Evolutionary conservation across 768 basidiomycete genomes (phyloP).

Genomic region (Kwoniella dejecticola): DNA sequence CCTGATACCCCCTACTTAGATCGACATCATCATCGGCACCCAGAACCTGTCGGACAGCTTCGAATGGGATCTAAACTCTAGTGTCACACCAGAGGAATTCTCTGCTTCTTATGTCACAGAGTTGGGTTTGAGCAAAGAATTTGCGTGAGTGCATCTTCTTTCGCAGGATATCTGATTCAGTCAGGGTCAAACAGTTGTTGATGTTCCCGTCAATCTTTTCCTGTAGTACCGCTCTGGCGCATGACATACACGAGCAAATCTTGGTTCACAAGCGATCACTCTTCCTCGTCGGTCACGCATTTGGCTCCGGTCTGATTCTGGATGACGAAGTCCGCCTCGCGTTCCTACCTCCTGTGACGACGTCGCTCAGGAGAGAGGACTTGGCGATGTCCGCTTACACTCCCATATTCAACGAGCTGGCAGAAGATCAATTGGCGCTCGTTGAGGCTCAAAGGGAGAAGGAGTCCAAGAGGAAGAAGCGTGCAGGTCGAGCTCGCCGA

Average conservation of each 20-base stretch:
- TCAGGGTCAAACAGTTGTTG: no score
- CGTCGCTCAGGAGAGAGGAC: slow-evolving; percentile 67
- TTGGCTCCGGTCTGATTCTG: slow-evolving; percentile 72
- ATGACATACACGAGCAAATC: slow-evolving; percentile 93
- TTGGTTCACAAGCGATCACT: slow-evolving; percentile 88
- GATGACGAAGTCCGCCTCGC: slow-evolving; percentile 90
- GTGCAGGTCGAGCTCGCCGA: slow-evolving; percentile 76
- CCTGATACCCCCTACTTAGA: slow-evolving; percentile 59
- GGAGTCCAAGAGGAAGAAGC: slow-evolving; percentile 71
- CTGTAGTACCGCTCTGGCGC: slow-evolving; percentile 84
- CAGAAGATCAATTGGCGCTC: slow-evolving; percentile 82
- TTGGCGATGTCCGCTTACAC: slow-evolving; percentile 70
- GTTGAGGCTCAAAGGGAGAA: slow-evolving; percentile 93
- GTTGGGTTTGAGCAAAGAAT: slow-evolving; percentile 86
- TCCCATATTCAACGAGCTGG: slow-evolving; percentile 83
- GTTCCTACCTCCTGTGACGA: slow-evolving; percentile 75
- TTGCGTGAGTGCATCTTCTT: slow-evolving; percentile 66
- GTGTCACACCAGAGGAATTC: slow-evolving; percentile 83
- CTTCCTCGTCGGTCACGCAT: slow-evolving; percentile 82
- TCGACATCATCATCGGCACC: slow-evolving; percentile 91
- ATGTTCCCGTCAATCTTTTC: no score
- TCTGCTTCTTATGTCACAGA: slow-evolving; percentile 83
- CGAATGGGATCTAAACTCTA: slow-evolving; percentile 92
- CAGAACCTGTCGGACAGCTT: slow-evolving; percentile 95
- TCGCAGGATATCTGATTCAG: neutral